A percentile compares a stretch with the other conserved stretches of the same genome.
phyloP scores from a whole-genome alignment of 371 early-diverging fungal genomes.

The Blakeslea trispora region DNA sequence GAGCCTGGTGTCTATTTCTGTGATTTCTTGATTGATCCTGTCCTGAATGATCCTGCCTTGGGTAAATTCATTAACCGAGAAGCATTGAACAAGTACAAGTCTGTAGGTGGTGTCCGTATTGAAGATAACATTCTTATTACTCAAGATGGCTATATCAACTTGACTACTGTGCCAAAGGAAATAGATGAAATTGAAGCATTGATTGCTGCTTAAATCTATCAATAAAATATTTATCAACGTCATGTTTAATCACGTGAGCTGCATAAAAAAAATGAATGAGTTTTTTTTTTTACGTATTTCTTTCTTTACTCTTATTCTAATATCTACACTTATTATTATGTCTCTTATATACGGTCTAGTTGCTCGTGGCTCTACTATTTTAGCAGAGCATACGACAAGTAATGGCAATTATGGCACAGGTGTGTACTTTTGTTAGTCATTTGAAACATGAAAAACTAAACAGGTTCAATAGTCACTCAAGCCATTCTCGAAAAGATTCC shows the following conservation, averaged over 20 bases:
- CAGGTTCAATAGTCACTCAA: slow-evolving; percentile 86
- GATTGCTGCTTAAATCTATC: slow-evolving; percentile 18
- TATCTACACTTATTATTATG: slow-evolving; percentile 28
- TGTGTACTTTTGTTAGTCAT: no score
- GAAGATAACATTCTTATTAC: slow-evolving; percentile 89
- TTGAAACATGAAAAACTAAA: no score
- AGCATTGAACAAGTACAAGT: slow-evolving; percentile 65
- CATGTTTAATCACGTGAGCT: slow-evolving; percentile 2
- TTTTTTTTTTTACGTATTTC: slow-evolving; percentile 2
- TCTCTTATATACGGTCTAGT: slow-evolving; percentile 77
- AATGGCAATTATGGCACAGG: slow-evolving; percentile 73
- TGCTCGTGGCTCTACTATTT: slow-evolving; percentile 68
- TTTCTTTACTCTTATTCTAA: slow-evolving; percentile 8
- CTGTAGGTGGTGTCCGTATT: slow-evolving; percentile 92
- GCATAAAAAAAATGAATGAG: not conserved
- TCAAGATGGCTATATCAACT: slow-evolving; percentile 66
- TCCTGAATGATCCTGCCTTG: slow-evolving; percentile 55
- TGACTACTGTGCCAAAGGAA: slow-evolving; percentile 78
- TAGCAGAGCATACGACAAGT: slow-evolving; percentile 79
- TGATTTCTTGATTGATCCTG: slow-evolving; percentile 59
- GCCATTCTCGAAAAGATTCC: slow-evolving; percentile 91
- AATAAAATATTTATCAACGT: not conserved
- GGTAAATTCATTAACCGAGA: slow-evolving; percentile 73
- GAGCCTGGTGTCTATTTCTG: slow-evolving; percentile 88
- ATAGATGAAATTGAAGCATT: slow-evolving; percentile 72